Evolutionary conservation across 495 filamentous ascomycete species (phyloP).

Genomic region (Neurospora sp.): DNA sequence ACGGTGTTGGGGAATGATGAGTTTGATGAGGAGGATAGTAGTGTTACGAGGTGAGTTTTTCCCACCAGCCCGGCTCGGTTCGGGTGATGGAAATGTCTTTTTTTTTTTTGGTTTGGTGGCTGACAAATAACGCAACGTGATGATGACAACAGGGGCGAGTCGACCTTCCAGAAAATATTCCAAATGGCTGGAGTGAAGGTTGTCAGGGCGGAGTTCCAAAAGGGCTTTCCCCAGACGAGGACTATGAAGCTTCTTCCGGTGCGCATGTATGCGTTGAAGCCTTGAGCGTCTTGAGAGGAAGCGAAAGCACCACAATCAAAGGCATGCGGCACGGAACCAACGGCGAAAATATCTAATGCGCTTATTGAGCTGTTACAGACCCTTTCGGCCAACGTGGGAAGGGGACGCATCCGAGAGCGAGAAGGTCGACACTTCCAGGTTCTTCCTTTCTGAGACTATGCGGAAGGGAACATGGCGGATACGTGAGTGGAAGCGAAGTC

Average conservation of each 20-base stretch:
- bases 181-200: slow-evolving; percentile 56
- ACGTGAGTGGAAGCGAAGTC: too few relatives aligned
- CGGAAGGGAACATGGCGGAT: too few relatives aligned
- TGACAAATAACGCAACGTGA: not conserved
- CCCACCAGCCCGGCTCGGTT: too few relatives aligned
- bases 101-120: not conserved
- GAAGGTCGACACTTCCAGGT: not conserved
- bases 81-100: not conserved
- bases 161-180: slow-evolving; percentile 61
- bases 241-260: slow-evolving; percentile 49
- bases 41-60: slow-evolving; percentile 52
- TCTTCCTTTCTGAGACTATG: not conserved
- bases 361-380: not conserved
- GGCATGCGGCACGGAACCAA: not conserved
- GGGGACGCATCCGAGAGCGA: not conserved
- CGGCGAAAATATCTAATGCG: not conserved
- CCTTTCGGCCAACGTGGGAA: not conserved
- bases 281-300: not conserved
- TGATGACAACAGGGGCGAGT: slow-evolving; percentile 44
- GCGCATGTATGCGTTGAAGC: slow-evolving; percentile 56
- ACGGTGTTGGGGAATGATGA: slow-evolving; percentile 54
- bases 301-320: not conserved
- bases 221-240: slow-evolving; percentile 48
- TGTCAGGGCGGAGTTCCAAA: slow-evolving; percentile 64
- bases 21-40: slow-evolving; percentile 70